Conservation (phyloP, 441 rosid genomes). For the Populus trichocarpa region DNA sequence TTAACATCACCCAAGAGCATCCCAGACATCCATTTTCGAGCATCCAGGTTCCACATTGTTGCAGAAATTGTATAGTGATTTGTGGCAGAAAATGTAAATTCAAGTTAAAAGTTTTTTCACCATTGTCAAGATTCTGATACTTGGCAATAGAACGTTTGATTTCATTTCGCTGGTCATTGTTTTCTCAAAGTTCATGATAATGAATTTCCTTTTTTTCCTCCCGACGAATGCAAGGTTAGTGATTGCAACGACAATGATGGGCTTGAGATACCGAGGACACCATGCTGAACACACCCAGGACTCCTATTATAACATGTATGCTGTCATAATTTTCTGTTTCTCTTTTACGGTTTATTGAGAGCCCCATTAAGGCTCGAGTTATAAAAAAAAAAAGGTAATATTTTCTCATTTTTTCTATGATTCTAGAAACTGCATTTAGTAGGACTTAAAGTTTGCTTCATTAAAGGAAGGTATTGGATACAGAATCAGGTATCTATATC, state of each 20-base stretch:
- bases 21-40: constrained; percentile 3
- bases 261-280: not conserved
- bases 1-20: constrained; percentile 1
- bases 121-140: not conserved
- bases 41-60: constrained; percentile 8
- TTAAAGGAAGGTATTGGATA: not conserved
- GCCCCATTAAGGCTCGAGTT: not conserved
- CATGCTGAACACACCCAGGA: not conserved
- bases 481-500: not conserved
- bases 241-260: too few species aligned
- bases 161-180: not conserved
- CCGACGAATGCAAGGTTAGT: not conserved
- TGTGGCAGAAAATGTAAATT: constrained; percentile 30
- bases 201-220: not conserved
- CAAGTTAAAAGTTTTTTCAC: not conserved
- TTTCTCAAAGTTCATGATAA: too few species aligned
- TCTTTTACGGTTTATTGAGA: not conserved
- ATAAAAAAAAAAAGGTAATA: not conserved
- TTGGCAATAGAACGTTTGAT: not conserved
- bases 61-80: constrained; percentile 28
- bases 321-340: not conserved
- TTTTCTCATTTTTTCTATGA: not conserved
- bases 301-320: not conserved
- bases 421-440: not conserved
- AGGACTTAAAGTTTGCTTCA: not conserved